Conservation (phyloP, 225 moss, liverwort and hornwort genomes). For the Ulota crispa region DNA sequence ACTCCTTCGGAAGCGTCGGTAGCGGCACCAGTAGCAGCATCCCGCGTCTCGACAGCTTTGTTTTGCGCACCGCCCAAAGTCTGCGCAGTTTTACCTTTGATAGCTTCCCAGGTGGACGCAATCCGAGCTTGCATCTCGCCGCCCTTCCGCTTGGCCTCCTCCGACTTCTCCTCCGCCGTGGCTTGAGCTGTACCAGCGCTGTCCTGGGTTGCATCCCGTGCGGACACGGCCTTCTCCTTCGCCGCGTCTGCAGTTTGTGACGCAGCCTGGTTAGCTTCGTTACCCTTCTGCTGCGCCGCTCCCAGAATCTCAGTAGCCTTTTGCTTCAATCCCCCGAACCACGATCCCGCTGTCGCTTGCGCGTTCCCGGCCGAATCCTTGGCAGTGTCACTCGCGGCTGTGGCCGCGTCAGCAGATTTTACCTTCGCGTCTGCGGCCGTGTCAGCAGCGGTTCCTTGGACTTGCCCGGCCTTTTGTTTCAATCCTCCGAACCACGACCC, state of each 20-base stretch:
- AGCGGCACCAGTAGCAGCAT: neutral
- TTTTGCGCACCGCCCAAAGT: constrained; percentile 16
- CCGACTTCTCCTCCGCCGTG: constrained; percentile 13
- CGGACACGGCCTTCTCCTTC: constrained; percentile 22
- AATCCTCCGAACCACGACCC: constrained; percentile 39
- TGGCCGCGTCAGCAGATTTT: constrained; percentile 10
- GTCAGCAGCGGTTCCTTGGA: constrained; percentile 16
- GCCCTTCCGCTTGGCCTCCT: constrained; percentile 22
- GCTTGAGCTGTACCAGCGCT: neutral
- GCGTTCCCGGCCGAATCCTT: constrained; percentile 23
- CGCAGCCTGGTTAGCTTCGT: constrained; percentile 14
- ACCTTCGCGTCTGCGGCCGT: neutral
- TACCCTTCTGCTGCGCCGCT: constrained; percentile 30
- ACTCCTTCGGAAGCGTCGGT: neutral
- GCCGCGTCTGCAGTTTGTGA: constrained; percentile 5
- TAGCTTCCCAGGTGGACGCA: constrained; percentile 27
- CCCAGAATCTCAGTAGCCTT: constrained; percentile 31
- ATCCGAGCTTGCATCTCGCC: constrained; percentile 30
- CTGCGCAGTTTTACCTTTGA: constrained; percentile 23
- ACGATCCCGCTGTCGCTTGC: constrained; percentile 29
- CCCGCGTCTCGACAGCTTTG: constrained; percentile 6
- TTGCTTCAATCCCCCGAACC: constrained; percentile 35
- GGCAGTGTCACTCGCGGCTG: neutral
- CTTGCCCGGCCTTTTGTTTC: constrained; percentile 20
- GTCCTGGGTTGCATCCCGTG: constrained; percentile 3